Evolutionary conservation across 805 yeast genomes (phyloP), one percentile per base, ranked within the genome.

Genomic region (Blastobotrys peoriensis): DNA sequence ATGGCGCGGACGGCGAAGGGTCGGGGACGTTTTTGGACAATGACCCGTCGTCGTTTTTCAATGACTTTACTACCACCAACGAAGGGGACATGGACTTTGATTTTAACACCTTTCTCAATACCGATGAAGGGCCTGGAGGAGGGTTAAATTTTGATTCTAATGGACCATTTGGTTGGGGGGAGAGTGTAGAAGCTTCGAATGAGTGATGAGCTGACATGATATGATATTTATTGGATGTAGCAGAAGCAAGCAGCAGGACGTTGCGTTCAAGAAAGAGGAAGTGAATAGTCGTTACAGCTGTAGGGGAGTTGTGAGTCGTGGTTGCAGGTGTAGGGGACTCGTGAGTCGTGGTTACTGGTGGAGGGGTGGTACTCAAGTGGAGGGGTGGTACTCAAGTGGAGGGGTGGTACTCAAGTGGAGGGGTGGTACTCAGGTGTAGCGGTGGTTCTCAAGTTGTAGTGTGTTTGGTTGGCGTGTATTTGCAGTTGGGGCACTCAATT

Each of bases 41-140:
- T 33, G 64, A 67, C 30, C 59, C 60, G 8, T 41, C 62, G 5
- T 48, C 63, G 58, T 64, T 54, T 57, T 64, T 53, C 47, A 60
- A 27, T 16, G 60, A 56, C 22, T 56, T 56, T 45, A 36, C 49
- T 20, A 48, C 56, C 5, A 43, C 59, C 21, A 63, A 60, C 33
- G 67, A 63, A 40, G 65, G 55, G 18, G 61, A 57, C 23, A 50
- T 56, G 38, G 66, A 66, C 41, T 71, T 72, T 58, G 75, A 70
- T 51, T 64, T 71, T 50, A 72, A 71, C 49, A 63, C 69, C 3
- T 66, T 73, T 43, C 53, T 73, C 44, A 69, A 66, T 39, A 69
- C 72, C 6, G 72, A 67, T 45, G 64, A 58, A 40, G 66, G 37
- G 50, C 48, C 36, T 41, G 54, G 45, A 3, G 41, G 40, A 17